phyloP scores from a whole-genome alignment of 495 filamentous ascomycete species.

The Xylaria castorea region DNA sequence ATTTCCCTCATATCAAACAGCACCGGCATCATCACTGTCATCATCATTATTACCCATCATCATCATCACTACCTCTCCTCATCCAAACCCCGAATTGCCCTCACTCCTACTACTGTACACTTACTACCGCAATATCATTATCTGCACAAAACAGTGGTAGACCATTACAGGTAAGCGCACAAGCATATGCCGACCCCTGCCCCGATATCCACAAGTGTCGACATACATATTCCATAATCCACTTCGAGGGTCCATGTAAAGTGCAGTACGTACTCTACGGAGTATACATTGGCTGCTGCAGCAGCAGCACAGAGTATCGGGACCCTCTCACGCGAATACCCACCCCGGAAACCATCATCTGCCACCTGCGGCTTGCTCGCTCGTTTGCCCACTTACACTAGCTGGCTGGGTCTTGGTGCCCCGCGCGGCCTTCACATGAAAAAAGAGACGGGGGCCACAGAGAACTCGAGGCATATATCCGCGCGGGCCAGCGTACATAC shows the following conservation, averaged over 20 bases:
- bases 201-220: conserved; percentile 7
- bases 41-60: conserved; percentile 14
- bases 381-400: not conserved
- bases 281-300: not conserved
- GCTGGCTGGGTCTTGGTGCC: not conserved
- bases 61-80: not conserved
- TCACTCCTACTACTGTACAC: not conserved
- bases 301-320: conserved; percentile 9
- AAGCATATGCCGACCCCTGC: conserved; percentile 23
- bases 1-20: conserved; percentile 15
- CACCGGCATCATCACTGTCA: conserved; percentile 16
- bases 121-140: not conserved
- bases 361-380: not conserved
- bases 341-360: conserved; percentile 16
- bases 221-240: not conserved
- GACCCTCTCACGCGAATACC: conserved; percentile 12
- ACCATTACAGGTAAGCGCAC: conserved; percentile 12
- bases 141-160: not conserved
- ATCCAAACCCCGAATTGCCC: not conserved
- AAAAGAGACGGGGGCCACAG: not conserved
- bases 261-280: conserved; percentile 3
- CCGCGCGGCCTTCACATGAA: conserved; percentile 23
- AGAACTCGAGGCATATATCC: not conserved
- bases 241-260: conserved; percentile 20
- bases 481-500: conserved; percentile 2